These are phyloP conservation scores for Brachypodium distachyon DNA, from an alignment of 202 grass and related monocot genomes.

Conservation along the genomic window DNA sequence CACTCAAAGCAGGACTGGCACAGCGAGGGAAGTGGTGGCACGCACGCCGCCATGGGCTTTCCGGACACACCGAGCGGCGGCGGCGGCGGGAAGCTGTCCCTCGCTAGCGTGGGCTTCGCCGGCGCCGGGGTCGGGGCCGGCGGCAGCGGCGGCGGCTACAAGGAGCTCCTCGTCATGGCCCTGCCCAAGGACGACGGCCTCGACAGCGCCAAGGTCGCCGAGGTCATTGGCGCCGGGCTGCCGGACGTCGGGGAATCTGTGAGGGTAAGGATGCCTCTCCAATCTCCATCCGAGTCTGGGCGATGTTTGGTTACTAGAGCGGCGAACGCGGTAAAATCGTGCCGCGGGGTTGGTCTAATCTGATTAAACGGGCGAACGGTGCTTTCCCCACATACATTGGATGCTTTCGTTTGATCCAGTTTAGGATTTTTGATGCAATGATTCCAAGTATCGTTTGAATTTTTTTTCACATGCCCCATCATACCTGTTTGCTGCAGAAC, in stretches of 20 bases:
- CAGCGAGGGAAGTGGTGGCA: constrained; percentile 4
- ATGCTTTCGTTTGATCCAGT: background rate
- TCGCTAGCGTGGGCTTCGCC: constrained; percentile 28
- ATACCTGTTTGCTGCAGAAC: background rate
- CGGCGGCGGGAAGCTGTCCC: constrained; percentile 18
- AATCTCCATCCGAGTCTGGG: background rate
- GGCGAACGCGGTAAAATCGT: background rate
- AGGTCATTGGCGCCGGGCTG: constrained; percentile 17
- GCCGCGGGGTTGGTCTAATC: no score
- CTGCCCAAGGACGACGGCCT: constrained; percentile 35
- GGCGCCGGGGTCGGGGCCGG: background rate
- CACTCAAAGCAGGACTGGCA: no score
- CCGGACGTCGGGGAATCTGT: constrained; percentile 28
- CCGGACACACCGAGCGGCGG: constrained; percentile 1
- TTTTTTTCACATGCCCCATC: background rate
- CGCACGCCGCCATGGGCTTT: constrained; percentile 27
- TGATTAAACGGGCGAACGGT: background rate
- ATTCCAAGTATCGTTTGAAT: background rate
- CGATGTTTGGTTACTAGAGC: background rate
- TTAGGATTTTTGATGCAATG: background rate
- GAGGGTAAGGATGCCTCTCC: constrained; percentile 20
- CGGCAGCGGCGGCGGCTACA: constrained; percentile 9
- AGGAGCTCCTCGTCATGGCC: constrained; percentile 43
- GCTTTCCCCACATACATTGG: background rate
- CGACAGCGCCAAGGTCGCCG: constrained; percentile 24